Conservation (phyloP, 2,329 filamentous ascomycete genomes). For the Fusarium sp. region DNA sequence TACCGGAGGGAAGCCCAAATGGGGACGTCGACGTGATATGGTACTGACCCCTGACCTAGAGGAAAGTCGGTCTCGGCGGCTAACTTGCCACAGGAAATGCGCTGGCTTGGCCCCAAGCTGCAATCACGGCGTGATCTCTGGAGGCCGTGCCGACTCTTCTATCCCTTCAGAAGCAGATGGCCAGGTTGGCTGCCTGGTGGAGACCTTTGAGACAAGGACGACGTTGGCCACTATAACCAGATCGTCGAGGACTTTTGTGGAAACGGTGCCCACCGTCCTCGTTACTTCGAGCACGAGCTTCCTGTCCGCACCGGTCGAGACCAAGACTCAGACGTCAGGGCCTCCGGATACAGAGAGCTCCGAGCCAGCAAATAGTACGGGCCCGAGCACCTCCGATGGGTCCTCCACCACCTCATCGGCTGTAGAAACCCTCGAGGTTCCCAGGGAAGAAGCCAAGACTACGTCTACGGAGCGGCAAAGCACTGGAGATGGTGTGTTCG, state of each 20-base stretch:
- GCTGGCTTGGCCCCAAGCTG: slow-evolving; percentile 8
- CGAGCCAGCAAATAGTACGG: not conserved
- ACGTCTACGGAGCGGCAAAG: not conserved
- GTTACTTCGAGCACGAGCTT: not conserved
- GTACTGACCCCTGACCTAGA: not conserved
- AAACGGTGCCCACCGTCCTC: not conserved
- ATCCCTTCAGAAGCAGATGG: slow-evolving; percentile 1
- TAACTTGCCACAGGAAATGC: slow-evolving; percentile 5
- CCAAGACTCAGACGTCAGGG: not conserved
- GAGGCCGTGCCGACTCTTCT: slow-evolving; percentile 1
- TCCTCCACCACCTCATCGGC: not conserved
- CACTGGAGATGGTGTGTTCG: not conserved
- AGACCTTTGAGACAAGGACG: not conserved
- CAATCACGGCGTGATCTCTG: slow-evolving; percentile 4
- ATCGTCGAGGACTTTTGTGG: not conserved
- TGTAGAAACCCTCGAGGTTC: not conserved
- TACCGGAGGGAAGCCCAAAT: not conserved
- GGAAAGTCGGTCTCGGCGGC: not conserved
- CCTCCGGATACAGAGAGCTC: not conserved
- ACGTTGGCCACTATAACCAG: not conserved
- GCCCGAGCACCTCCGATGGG: not conserved
- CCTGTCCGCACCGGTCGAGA: not conserved
- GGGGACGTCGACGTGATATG: slow-evolving; percentile 6
- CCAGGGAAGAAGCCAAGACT: not conserved
- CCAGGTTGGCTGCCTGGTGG: not conserved